These are phyloP conservation scores for Podaxis carcinomalis DNA, from an alignment of 768 basidiomycete genomes.

Conservation along the genomic window DNA sequence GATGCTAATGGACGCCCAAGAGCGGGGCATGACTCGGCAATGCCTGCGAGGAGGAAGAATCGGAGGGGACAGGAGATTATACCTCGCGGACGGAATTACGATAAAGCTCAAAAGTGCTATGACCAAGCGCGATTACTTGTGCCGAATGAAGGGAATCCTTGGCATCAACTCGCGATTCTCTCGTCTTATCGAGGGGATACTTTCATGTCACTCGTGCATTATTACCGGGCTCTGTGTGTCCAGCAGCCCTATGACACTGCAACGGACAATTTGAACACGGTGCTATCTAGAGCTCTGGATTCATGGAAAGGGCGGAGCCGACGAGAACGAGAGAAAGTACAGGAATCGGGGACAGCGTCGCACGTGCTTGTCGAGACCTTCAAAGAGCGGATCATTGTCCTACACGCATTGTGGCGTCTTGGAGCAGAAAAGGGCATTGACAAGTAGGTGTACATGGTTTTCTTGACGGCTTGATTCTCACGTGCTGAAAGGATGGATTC, in stretches of 20 bases:
- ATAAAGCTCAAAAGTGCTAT: constrained; percentile 76
- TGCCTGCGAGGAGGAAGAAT: constrained; percentile 34
- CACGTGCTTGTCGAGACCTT: constrained; percentile 56
- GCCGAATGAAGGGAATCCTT: constrained; percentile 90
- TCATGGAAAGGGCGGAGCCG: constrained; percentile 44
- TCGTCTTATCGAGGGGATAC: constrained; percentile 79
- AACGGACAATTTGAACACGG: constrained; percentile 74
- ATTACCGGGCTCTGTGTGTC: constrained; percentile 90
- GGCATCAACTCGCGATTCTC: constrained; percentile 93
- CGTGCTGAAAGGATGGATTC: constrained; percentile 41
- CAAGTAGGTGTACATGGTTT: constrained; percentile 41
- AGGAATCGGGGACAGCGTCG: constrained; percentile 35
- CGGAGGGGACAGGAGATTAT: constrained; percentile 44
- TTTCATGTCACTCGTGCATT: constrained; percentile 79
- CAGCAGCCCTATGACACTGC: constrained; percentile 84
- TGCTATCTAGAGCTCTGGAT: constrained; percentile 65
- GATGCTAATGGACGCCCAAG: constrained; percentile 62
- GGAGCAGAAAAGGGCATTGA: constrained; percentile 48
- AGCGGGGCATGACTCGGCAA: constrained; percentile 65
- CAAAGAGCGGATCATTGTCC: constrained; percentile 67
- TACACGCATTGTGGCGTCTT: constrained; percentile 73
- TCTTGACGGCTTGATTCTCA: constrained; percentile 12
- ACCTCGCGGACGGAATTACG: constrained; percentile 63
- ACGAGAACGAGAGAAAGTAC: constrained; percentile 31
- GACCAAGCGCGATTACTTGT: constrained; percentile 78